phyloP scores from a whole-genome alignment of 129 eudicot genomes.

The Tagetes erecta region DNA sequence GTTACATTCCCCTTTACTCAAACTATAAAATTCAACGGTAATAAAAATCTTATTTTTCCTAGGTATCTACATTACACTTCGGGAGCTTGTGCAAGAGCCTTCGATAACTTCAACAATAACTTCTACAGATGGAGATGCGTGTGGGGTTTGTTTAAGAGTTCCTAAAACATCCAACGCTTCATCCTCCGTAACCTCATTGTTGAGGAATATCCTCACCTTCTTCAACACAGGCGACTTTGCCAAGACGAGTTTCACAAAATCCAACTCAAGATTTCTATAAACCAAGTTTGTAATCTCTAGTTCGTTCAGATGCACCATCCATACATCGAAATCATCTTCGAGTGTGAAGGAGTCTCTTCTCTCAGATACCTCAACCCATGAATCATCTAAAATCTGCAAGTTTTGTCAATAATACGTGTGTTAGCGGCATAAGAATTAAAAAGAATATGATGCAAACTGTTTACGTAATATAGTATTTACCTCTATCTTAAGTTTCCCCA shows the following conservation, averaged over 20 bases:
- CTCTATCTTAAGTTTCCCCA: slow-evolving; percentile 22
- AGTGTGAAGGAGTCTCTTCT: slow-evolving; percentile 10
- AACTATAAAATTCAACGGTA: neutral
- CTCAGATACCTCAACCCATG: slow-evolving; percentile 5
- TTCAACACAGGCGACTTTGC: slow-evolving; percentile 18
- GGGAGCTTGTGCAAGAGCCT: slow-evolving; percentile 31
- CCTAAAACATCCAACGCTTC: slow-evolving; percentile 3
- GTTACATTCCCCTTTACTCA: no score
- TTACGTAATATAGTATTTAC: neutral
- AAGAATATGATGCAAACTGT: neutral
- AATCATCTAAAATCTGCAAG: slow-evolving; percentile 16
- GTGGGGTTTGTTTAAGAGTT: slow-evolving; percentile 5
- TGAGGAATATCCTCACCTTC: slow-evolving; percentile 20
- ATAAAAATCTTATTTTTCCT: neutral
- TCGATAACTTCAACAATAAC: slow-evolving; percentile 25
- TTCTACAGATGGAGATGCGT: slow-evolving; percentile 1
- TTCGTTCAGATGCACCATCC: slow-evolving; percentile 21
- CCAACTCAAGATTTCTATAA: slow-evolving; percentile 3
- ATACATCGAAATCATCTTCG: neutral
- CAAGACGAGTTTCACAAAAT: slow-evolving; percentile 23
- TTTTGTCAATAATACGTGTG: neutral
- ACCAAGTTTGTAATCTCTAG: slow-evolving; percentile 1
- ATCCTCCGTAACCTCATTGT: slow-evolving; percentile 14
- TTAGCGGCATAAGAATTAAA: slow-evolving; percentile 1
- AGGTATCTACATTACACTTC: slow-evolving; percentile 16